Conservation (phyloP, 2,329 filamentous ascomycete species). For the Fusarium sp. region DNA sequence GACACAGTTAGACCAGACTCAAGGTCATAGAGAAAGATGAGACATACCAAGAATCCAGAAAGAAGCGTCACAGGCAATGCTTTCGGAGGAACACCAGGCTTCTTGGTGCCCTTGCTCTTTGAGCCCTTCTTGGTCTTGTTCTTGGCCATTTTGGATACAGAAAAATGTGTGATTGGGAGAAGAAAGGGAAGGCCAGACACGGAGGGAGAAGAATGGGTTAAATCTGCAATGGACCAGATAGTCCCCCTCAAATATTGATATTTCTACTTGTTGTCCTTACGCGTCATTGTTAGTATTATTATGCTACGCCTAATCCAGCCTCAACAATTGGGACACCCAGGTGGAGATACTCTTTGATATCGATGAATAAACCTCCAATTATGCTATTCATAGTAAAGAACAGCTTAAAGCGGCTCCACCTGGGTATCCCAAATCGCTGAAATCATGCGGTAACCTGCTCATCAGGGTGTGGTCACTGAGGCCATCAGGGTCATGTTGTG, state of each 20-base stretch:
- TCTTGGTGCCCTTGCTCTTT: constrained; percentile 34
- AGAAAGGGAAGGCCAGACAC: no score
- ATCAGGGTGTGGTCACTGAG: constrained; percentile 38
- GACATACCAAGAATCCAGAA: constrained; percentile 53
- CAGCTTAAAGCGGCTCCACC: no score
- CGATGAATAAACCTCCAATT: no score
- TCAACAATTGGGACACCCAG: no score
- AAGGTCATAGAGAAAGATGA: no score
- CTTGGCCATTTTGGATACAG: constrained; percentile 37
- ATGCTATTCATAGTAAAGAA: no score
- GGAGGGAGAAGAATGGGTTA: no score
- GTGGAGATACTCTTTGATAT: no score
- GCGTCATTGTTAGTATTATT: no score
- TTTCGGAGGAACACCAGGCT: constrained; percentile 39
- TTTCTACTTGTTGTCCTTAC: constrained; percentile 12
- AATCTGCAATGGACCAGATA: background rate
- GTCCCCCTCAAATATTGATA: background rate
- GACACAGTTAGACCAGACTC: background rate
- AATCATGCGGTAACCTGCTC: constrained; percentile 6
- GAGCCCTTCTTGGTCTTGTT: constrained; percentile 22
- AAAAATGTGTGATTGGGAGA: background rate
- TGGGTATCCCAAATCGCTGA: no score
- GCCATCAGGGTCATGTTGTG: constrained; percentile 42
- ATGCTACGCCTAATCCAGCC: no score
- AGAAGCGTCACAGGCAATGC: constrained; percentile 54